Percentiles rank a stretch among this genome's conserved stretches.
Conservation (phyloP, 768 basidiomycete genomes). For the Boletellus emodensis region DNA sequence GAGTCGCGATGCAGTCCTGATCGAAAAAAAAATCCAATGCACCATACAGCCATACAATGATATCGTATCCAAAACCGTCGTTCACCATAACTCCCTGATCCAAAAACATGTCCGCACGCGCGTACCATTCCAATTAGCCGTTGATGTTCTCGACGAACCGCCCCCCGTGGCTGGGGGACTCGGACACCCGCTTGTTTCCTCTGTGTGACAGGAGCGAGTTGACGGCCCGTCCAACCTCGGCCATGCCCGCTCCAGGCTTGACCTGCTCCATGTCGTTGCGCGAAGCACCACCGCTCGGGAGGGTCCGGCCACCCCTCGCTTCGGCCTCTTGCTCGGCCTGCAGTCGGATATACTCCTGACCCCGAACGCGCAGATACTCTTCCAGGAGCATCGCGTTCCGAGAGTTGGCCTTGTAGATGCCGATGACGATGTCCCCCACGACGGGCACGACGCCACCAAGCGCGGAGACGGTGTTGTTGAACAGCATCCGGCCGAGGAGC, state of each 20-base stretch:
- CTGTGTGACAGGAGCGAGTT: slow-evolving; percentile 8
- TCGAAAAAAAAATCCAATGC: background rate
- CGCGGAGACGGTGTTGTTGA: slow-evolving; percentile 70
- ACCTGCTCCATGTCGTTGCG: slow-evolving; percentile 40
- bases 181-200: slow-evolving; percentile 21
- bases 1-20: background rate
- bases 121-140: background rate
- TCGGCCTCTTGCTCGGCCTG: slow-evolving; percentile 34
- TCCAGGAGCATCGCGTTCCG: slow-evolving; percentile 85
- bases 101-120: background rate
- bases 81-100: background rate
- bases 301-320: slow-evolving; percentile 11
- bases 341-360: slow-evolving; percentile 62
- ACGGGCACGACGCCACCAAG: slow-evolving; percentile 66
- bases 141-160: slow-evolving; percentile 39
- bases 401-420: slow-evolving; percentile 82
- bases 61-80: background rate
- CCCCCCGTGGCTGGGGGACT: slow-evolving; percentile 26
- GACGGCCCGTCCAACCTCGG: slow-evolving; percentile 33
- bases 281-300: slow-evolving; percentile 18
- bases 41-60: background rate
- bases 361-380: slow-evolving; percentile 76
- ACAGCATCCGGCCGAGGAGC: slow-evolving; percentile 69
- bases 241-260: slow-evolving; percentile 51
- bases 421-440: slow-evolving; percentile 72